Conservation (phyloP, 257 asterid genomes). For the Fraxinus pennsylvanica region DNA sequence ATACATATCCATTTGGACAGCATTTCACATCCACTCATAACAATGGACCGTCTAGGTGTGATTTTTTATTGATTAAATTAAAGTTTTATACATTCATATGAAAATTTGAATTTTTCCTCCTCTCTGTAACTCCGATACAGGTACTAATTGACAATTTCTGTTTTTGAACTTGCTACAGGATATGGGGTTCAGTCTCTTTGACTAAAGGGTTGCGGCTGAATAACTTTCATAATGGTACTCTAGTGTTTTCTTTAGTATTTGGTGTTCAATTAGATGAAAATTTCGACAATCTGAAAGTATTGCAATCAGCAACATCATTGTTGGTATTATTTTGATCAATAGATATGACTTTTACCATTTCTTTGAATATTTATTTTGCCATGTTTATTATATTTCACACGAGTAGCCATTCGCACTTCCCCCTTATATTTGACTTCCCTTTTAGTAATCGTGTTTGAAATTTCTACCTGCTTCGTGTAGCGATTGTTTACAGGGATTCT, state of each 20-base stretch:
- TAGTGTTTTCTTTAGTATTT: background rate
- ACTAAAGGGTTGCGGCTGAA: conserved; percentile 2
- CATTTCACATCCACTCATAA: background rate
- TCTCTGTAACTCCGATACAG: background rate
- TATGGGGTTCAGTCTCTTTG: conserved; percentile 43
- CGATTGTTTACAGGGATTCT: too few species aligned
- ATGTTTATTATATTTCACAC: background rate
- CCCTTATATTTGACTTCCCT: too few species aligned
- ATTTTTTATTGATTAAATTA: background rate
- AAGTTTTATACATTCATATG: background rate
- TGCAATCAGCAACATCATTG: background rate
- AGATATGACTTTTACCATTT: background rate
- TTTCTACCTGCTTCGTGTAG: too few species aligned
- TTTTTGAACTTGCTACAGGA: conserved; percentile 29
- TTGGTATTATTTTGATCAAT: background rate
- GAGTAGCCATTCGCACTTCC: background rate
- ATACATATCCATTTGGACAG: background rate
- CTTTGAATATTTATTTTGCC: background rate
- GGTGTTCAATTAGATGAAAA: conserved; percentile 3
- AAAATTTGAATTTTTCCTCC: too few species aligned
- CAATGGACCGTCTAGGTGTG: background rate
- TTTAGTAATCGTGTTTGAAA: too few species aligned
- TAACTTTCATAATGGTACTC: background rate
- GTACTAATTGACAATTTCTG: background rate
- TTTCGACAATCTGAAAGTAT: background rate